Conservation (phyloP, 768 basidiomycete genomes). For the Mycena haematopus region DNA sequence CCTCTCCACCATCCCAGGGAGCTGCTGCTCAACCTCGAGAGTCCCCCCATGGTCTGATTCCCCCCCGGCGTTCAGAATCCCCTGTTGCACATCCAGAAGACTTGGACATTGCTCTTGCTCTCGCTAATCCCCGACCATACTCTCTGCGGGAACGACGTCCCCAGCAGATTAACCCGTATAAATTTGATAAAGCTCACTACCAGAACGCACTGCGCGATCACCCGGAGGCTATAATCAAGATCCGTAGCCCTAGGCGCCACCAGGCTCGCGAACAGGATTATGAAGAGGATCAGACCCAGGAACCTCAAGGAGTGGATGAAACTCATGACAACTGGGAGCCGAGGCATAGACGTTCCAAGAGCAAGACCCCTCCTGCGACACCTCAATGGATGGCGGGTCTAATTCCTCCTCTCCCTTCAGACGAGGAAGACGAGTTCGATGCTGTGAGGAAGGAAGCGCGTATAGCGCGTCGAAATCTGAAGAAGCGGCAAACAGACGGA, state of each 20-base stretch:
- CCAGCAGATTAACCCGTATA: constrained; percentile 68
- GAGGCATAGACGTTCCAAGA: neutral
- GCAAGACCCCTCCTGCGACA: neutral
- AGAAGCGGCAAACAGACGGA: neutral
- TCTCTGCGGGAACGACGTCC: constrained; percentile 60
- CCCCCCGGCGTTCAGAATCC: neutral
- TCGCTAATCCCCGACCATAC: constrained; percentile 43
- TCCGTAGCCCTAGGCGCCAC: constrained; percentile 44
- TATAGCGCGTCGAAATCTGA: neutral
- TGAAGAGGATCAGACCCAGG: constrained; percentile 36
- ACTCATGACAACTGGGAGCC: constrained; percentile 23
- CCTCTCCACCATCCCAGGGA: neutral
- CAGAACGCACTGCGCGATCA: constrained; percentile 53
- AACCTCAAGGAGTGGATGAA: constrained; percentile 34
- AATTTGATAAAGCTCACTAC: constrained; percentile 60
- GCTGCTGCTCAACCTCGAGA: neutral
- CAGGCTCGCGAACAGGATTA: constrained; percentile 41
- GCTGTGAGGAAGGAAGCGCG: constrained; percentile 10
- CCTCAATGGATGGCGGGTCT: neutral
- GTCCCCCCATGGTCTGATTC: constrained; percentile 9
- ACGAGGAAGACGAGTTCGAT: constrained; percentile 17
- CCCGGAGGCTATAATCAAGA: constrained; percentile 74
- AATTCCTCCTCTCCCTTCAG: constrained; percentile 15
- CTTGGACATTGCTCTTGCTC: neutral
- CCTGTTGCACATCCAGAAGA: neutral